phyloP scores from a whole-genome alignment of 2,329 filamentous ascomycete species.

The Phyllosticta citriasiana region DNA sequence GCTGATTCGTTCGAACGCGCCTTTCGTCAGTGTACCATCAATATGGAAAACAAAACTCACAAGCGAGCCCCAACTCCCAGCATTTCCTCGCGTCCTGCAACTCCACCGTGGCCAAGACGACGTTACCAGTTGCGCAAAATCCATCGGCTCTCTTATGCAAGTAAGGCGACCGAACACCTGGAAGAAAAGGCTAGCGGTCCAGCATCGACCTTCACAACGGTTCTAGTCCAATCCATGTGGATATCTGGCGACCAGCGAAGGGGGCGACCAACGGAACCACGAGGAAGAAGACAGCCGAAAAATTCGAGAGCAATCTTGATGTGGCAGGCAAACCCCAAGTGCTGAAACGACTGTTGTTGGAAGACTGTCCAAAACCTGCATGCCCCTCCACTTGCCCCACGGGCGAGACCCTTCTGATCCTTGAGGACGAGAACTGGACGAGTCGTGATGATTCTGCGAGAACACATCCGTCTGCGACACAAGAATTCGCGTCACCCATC shows the following conservation, averaged over 20 bases:
- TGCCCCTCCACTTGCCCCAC: background rate
- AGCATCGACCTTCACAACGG: background rate
- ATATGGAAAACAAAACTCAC: background rate
- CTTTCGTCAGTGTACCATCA: background rate
- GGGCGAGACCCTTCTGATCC: background rate
- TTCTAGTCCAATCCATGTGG: background rate
- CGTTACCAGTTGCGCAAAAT: background rate
- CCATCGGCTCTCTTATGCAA: background rate
- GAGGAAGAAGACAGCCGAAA: background rate
- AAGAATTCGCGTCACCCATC: background rate
- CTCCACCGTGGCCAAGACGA: background rate
- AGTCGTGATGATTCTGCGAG: background rate
- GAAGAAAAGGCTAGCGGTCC: background rate
- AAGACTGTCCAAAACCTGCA: background rate
- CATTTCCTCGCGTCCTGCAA: background rate
- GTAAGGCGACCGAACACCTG: background rate
- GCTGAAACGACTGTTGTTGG: background rate
- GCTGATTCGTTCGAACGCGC: background rate
- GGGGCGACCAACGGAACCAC: background rate
- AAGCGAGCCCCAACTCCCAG: background rate
- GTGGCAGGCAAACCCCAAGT: background rate
- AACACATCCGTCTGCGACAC: background rate
- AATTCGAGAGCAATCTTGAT: background rate
- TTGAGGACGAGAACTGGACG: background rate
- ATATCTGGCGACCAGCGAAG: background rate